Conservation (phyloP, 2,329 filamentous ascomycete species). For the Myriosclerotinia curreyana region DNA sequence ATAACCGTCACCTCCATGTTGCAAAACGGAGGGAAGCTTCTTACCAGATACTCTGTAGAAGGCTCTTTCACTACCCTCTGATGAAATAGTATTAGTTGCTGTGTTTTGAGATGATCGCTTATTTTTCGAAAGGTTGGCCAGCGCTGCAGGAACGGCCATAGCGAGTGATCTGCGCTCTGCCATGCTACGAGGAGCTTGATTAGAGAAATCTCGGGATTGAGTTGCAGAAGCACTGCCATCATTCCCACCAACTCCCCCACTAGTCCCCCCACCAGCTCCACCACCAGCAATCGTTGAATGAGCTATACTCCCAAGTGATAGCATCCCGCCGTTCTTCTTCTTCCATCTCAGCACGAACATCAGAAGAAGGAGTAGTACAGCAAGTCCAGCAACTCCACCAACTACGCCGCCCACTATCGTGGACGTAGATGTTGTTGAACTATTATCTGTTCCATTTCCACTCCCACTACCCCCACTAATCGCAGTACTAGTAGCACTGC, state of each 20-base stretch:
- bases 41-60: slow-evolving; percentile 65
- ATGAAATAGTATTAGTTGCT: slow-evolving; percentile 36
- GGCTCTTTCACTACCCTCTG: slow-evolving; percentile 50
- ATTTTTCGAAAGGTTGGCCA: slow-evolving; percentile 46
- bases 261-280: slow-evolving; percentile 40
- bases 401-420: slow-evolving; percentile 38
- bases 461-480: slow-evolving; percentile 26
- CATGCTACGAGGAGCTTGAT: slow-evolving; percentile 42
- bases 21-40: slow-evolving; percentile 61
- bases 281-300: slow-evolving; percentile 38
- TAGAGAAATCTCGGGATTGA: slow-evolving; percentile 31
- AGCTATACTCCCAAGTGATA: slow-evolving; percentile 42
- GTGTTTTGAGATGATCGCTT: slow-evolving; percentile 36
- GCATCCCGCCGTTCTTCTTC: slow-evolving; percentile 47
- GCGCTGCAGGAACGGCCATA: slow-evolving; percentile 49
- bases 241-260: slow-evolving; percentile 40
- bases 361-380: slow-evolving; percentile 53
- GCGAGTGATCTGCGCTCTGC: slow-evolving; percentile 46
- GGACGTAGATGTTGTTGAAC: slow-evolving; percentile 31
- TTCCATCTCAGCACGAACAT: slow-evolving; percentile 54
- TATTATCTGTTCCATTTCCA: slow-evolving; percentile 20
- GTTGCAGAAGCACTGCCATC: slow-evolving; percentile 31
- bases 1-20: slow-evolving; percentile 62
- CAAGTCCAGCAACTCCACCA: slow-evolving; percentile 52
- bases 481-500: slow-evolving; percentile 28